Conservation (phyloP, 306 rosid species). For the Quercus cerris region DNA sequence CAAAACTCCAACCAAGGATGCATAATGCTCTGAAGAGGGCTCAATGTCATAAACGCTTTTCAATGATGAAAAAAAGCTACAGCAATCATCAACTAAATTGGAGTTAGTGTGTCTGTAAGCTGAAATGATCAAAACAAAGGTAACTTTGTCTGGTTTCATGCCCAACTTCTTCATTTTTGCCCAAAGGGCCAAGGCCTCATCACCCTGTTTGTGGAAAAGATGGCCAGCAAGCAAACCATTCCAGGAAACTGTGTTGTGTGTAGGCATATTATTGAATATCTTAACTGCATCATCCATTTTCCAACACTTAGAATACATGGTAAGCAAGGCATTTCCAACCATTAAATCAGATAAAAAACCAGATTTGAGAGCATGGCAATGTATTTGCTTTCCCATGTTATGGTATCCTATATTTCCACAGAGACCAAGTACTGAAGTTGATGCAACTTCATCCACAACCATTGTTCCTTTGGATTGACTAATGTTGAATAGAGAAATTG, state of each 20-base stretch:
- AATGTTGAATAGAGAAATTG: slow-evolving; percentile 51
- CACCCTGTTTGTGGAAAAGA: slow-evolving; percentile 68
- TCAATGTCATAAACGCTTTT: slow-evolving; percentile 42
- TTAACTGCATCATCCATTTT: slow-evolving; percentile 60
- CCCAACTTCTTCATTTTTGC: slow-evolving; percentile 62
- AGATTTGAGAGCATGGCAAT: slow-evolving; percentile 54
- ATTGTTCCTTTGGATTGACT: slow-evolving; percentile 53
- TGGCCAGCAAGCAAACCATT: slow-evolving; percentile 72
- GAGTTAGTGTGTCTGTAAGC: slow-evolving; percentile 61
- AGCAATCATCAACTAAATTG: slow-evolving; percentile 64
- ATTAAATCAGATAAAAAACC: slow-evolving; percentile 54
- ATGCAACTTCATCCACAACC: slow-evolving; percentile 66
- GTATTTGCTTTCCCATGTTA: slow-evolving; percentile 84
- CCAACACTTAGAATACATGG: slow-evolving; percentile 90
- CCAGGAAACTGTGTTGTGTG: slow-evolving; percentile 68
- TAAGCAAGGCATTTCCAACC: slow-evolving; percentile 67
- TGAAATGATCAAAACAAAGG: slow-evolving; percentile 64
- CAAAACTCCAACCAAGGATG: slow-evolving; percentile 75
- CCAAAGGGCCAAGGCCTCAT: slow-evolving; percentile 67
- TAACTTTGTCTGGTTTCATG: slow-evolving; percentile 55
- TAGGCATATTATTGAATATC: slow-evolving; percentile 47
- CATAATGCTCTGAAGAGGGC: slow-evolving; percentile 64
- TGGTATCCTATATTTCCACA: slow-evolving; percentile 69
- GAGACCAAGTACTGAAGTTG: slow-evolving; percentile 56
- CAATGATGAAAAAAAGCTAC: slow-evolving; percentile 59